Evolutionary conservation across 495 filamentous ascomycete species (phyloP), one percentile per base, ranked within the genome.

Genomic region (Penicillium fimorum): DNA sequence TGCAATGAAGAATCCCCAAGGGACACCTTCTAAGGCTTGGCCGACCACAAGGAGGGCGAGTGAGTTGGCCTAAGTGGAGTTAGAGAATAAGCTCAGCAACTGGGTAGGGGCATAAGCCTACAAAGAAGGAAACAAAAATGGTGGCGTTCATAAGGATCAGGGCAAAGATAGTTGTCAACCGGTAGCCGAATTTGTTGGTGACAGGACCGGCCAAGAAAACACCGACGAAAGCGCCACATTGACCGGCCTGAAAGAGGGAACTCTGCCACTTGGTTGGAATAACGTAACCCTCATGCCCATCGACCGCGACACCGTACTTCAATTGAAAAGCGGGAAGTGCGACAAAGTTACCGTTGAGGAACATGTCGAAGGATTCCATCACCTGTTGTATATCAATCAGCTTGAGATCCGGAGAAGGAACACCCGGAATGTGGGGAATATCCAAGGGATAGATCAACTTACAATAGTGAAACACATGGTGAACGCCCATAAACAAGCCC

Each of bases 1-100:
- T 9, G 87, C 87, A 66, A 88, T 86, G 70, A 88, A 88, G 56
- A 91, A 80, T 41, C 87, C 87, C 86, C 86, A 89, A 47, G 84
- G 83, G 53, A 90, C 82, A 60, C 87, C 87, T 59, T 85, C 86
- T 15, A 91, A 70, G 32, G 87, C 84, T 68, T 89, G 86, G 10
- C 82, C 86, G 18, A 84, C 79, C 24, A 84, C 76, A 12, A 90
- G 72, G 8, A 80, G 72, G 20, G 81, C 67, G n/a, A 89, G 80
- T 49, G 75, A 83, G 46, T 85, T 74, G 9, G 84, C 70, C 70
- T 73, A 50, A 57, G 4, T 22, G 9, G 11, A 32, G 12, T 47
- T 40, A 47, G 35, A 15, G 32, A 13, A 24, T 10, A 6, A 8
- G n/a, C 6, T 33, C 33, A 43, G 47, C 37, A 44, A 60, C 45